Evolutionary conservation across 1,284 basidiomycete species (phyloP).

Genomic region (Pterulicium gracile): DNA sequence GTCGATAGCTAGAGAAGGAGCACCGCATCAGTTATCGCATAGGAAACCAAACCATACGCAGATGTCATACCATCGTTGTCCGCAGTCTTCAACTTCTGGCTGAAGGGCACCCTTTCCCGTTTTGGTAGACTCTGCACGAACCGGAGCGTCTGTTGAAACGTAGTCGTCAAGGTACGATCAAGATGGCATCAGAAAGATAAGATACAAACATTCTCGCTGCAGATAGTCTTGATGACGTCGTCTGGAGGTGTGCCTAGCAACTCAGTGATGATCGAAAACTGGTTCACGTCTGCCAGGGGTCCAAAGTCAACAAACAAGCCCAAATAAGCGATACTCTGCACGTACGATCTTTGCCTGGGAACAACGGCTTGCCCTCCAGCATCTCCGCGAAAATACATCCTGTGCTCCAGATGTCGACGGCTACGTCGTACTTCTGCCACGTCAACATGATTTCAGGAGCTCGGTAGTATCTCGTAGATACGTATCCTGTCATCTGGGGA

Average conservation of each 20-base stretch:
- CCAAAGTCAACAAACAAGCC: conserved; percentile 3
- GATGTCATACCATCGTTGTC: conserved; percentile 81
- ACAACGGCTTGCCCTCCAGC: conserved; percentile 97
- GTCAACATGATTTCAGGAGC: conserved; percentile 99
- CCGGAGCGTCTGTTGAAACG: conserved; percentile 74
- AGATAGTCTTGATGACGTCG: conserved; percentile 99
- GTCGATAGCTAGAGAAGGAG: conserved; percentile 70
- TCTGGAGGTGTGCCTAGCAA: conserved; percentile 95
- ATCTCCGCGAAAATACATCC: conserved; percentile 99
- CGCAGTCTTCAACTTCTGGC: conserved; percentile 84
- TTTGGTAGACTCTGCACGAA: conserved; percentile 98
- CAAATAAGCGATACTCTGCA: conserved; percentile 15
- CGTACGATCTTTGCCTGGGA: conserved; percentile 96
- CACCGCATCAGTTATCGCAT: conserved; percentile 1
- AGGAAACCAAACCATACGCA: conserved; percentile 6
- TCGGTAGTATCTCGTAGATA: conserved; percentile 97
- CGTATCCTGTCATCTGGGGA: conserved; percentile 99
- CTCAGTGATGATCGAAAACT: conserved; percentile 99
- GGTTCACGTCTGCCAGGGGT: conserved; percentile 80
- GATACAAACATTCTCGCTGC: conserved; percentile 79
- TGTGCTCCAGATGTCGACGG: conserved; percentile 98
- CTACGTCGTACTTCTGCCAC: conserved; percentile 99
- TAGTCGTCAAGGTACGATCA: conserved; percentile 12
- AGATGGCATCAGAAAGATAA: conserved; percentile 4
- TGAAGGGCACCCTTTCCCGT: conserved; percentile 91